Evolutionary conservation across 2,329 filamentous ascomycete genomes (phyloP), one percentile per base, ranked within the genome.

Genomic region (Penicillium corylophilum): DNA sequence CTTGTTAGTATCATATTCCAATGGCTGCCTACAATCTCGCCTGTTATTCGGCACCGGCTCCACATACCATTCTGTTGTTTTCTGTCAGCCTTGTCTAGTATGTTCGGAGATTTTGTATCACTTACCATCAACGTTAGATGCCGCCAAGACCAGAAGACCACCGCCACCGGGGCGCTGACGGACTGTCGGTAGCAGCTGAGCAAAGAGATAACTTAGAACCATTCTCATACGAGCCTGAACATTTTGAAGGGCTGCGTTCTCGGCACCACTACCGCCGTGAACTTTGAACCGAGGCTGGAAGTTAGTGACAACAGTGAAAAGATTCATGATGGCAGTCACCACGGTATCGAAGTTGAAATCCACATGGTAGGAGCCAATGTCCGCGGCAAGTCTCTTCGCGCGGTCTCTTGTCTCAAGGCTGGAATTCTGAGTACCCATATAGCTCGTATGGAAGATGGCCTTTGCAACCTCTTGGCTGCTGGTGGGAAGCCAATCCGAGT

Each of bases 281-380:
- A 85, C 82, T 61, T 81, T 83, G 73, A 83, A 86, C 20, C 73
- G 77, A 4, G 84, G 82, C 16, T 81, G 76, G 59, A 88, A 89
- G 36, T 75, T 75, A 1, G 84, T 82, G 0, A 82, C 79, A 2
- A 77, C 68, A 0, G 78, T 77, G 48, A 90, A 76, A 1, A 90
- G 71, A 39, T 77, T 78, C 59, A 81, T 83, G 46, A 85, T 74
- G 0, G 86, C 81, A 18, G 80, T 74, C 54, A 85, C 83, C 8
- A 86, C 79, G 1, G 79, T 77, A 64, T 93, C 89, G 50, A 93
- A 90, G 62, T 90, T 83, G 40, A 90, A 75, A 63, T 92, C 82
- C 4, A 82, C 77, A 65, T 94, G 90, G 63, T 90, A 85, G 15
- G 82, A 77, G 3, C 88, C 89, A 46, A 93, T 90, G n/a, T 69